Evolutionary conservation across 371 early-diverging fungal genomes (phyloP).

Genomic region (Mortierella sp.): DNA sequence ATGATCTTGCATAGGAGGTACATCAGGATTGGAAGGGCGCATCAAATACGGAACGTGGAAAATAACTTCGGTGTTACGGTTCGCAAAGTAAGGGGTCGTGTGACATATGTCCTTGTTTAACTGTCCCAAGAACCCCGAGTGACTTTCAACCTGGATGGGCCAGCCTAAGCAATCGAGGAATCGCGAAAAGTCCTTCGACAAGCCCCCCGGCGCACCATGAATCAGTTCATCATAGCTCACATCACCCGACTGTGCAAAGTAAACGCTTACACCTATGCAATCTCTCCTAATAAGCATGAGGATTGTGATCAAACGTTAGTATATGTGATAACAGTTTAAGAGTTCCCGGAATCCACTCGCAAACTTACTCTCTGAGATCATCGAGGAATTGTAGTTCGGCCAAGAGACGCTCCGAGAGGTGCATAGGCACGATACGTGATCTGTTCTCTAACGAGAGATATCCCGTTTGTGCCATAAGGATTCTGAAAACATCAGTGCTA

Average conservation of each 20-base stretch:
- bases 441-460: constrained; percentile 69
- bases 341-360: not conserved
- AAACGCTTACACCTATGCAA: constrained; percentile 74
- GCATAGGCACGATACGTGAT: constrained; percentile 70
- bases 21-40: constrained; percentile 10
- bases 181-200: constrained; percentile 74
- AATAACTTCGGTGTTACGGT: constrained; percentile 76
- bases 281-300: constrained; percentile 69
- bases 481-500: constrained; percentile 68
- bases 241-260: constrained; percentile 70
- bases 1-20: constrained; percentile 31
- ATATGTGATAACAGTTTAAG: not conserved
- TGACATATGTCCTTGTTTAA: constrained; percentile 66
- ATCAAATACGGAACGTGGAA: constrained; percentile 78
- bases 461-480: constrained; percentile 77
- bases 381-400: constrained; percentile 78
- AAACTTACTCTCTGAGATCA: constrained; percentile 72
- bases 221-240: constrained; percentile 68
- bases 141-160: constrained; percentile 73
- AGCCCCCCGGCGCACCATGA: constrained; percentile 56
- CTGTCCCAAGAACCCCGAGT: constrained; percentile 76
- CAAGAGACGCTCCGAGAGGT: constrained; percentile 69
- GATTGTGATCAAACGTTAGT: not conserved
- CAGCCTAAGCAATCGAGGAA: constrained; percentile 80
- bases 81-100: constrained; percentile 80